Percentiles rank a stretch among this genome's conserved stretches.
Evolutionary conservation across 345 rosid genomes (phyloP).

Genomic region (Combretum micranthum): DNA sequence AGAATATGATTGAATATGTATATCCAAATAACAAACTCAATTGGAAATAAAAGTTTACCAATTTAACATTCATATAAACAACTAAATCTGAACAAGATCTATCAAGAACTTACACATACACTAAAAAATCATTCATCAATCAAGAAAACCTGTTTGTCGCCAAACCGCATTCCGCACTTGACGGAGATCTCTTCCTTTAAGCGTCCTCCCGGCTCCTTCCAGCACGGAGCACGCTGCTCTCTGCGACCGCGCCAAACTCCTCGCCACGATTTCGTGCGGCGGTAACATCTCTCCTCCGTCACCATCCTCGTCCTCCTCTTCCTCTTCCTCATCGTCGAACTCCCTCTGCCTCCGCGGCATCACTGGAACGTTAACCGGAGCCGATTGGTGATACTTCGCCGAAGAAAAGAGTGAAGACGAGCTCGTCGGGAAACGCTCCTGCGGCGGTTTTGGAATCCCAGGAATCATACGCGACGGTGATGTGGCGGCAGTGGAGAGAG

Average conservation of each 20-base stretch:
- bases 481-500: constrained; percentile 21
- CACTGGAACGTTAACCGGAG: constrained; percentile 72
- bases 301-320: constrained; percentile 35
- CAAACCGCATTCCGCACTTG: constrained; percentile 79
- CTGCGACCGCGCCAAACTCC: constrained; percentile 50
- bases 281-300: constrained; percentile 60
- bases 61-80: too few relatives aligned
- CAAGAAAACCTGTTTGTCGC: constrained; percentile 78
- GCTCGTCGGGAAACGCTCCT: constrained; percentile 35
- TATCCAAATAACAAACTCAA: too few relatives aligned
- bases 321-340: constrained; percentile 34
- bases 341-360: constrained; percentile 36
- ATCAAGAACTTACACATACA: background rate
- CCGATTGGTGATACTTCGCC: constrained; percentile 50
- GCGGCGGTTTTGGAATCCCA: constrained; percentile 56
- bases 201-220: constrained; percentile 85
- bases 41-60: too few relatives aligned
- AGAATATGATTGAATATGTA: too few relatives aligned
- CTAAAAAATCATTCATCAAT: constrained; percentile 27
- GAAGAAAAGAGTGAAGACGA: constrained; percentile 13
- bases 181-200: constrained; percentile 82
- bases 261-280: constrained; percentile 86
- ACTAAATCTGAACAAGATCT: background rate
- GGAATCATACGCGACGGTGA: constrained; percentile 56
- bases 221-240: constrained; percentile 61